Percentiles rank a stretch among this genome's conserved stretches.
phyloP scores from a whole-genome alignment of 345 rosid species.

The Turritis glabra region DNA sequence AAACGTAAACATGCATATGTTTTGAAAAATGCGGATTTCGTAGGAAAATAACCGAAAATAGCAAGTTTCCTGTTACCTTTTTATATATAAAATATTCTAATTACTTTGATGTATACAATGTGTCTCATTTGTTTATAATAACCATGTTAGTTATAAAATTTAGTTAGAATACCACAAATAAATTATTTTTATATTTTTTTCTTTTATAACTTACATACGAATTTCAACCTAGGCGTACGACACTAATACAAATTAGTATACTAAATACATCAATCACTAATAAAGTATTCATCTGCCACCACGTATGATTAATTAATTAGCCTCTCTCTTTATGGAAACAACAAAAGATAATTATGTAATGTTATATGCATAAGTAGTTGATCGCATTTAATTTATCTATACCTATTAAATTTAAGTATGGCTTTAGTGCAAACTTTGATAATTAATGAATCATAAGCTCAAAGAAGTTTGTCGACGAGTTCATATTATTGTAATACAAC shows the following conservation, averaged over 20 bases:
- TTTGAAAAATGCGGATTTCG: not conserved
- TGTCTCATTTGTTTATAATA: not conserved
- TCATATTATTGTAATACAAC: conserved; percentile 19
- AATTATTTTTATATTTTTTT: too few relatives aligned
- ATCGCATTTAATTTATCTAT: not conserved
- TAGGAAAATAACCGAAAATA: not conserved
- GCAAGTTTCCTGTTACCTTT: not conserved
- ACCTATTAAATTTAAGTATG: not conserved
- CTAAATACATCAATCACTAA: not conserved
- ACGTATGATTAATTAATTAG: not conserved
- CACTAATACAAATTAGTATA: not conserved
- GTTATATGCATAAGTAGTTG: not conserved
- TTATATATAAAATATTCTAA: too few relatives aligned
- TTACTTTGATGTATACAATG: not conserved
- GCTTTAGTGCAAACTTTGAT: conserved; percentile 25
- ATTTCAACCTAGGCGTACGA: too few relatives aligned
- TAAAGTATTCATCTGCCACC: not conserved
- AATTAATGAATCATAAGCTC: conserved; percentile 18
- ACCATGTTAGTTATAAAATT: not conserved
- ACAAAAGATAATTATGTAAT: not conserved
- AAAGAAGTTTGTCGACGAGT: conserved; percentile 31
- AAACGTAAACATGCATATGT: not conserved
- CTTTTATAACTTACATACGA: too few relatives aligned
- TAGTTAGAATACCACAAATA: not conserved
- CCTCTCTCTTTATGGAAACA: not conserved